A percentile compares a stretch with the other conserved stretches of the same genome.
Evolutionary conservation across 164 flowering plant genomes (phyloP).

Genomic region (Houttuynia cordata): DNA sequence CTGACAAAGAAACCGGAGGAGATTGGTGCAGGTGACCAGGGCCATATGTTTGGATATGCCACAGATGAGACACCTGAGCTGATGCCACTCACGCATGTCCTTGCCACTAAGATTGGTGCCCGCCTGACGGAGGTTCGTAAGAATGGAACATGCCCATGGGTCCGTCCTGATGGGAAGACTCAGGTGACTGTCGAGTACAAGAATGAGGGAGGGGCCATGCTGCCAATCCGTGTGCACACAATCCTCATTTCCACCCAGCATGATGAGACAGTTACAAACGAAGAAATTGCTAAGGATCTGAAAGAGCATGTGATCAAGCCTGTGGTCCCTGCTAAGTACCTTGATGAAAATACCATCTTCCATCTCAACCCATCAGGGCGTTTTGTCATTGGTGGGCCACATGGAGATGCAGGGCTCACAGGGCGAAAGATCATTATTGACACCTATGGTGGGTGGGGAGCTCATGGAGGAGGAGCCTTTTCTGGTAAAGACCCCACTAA

Average conservation of each 20-base stretch:
- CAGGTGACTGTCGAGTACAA: constrained; percentile 62
- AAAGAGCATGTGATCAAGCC: constrained; percentile 62
- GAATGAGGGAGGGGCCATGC: constrained; percentile 55
- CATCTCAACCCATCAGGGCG: constrained; percentile 66
- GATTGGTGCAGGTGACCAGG: constrained; percentile 71
- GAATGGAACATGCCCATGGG: constrained; percentile 50
- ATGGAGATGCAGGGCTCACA: constrained; percentile 66
- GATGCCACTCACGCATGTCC: constrained; percentile 64
- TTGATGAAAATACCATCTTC: constrained; percentile 62
- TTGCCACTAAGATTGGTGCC: constrained; percentile 60
- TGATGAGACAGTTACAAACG: constrained; percentile 55
- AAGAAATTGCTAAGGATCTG: constrained; percentile 47
- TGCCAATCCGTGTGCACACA: constrained; percentile 53
- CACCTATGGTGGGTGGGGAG: constrained; percentile 74
- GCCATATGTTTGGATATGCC: constrained; percentile 81
- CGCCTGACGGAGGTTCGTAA: constrained; percentile 54
- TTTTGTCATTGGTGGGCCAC: constrained; percentile 60
- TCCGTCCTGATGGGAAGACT: constrained; percentile 68
- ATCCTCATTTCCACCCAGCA: constrained; percentile 64
- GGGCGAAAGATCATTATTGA: constrained; percentile 59
- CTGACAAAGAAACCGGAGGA: constrained; percentile 60
- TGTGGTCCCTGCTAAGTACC: constrained; percentile 44
- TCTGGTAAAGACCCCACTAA: constrained; percentile 70
- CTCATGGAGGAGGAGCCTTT: constrained; percentile 74
- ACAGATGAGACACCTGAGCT: constrained; percentile 71